A percentile compares a stretch with the other conserved stretches of the same genome.
Evolutionary conservation across 2,329 filamentous ascomycete species (phyloP).

Genomic region (Fusarium concolor): DNA sequence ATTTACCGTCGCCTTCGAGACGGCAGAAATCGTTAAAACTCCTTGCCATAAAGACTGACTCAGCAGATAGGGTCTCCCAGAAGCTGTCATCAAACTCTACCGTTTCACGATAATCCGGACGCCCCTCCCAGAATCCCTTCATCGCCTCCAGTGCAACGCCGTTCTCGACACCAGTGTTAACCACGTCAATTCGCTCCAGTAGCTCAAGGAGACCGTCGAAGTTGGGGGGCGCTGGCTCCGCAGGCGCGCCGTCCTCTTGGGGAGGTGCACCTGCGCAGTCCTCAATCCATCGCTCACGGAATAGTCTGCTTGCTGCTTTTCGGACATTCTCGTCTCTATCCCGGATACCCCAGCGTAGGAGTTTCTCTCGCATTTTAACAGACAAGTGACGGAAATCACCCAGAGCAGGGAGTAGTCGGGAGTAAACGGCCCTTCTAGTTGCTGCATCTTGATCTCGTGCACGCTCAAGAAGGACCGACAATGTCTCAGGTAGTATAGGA

Average conservation of each 20-base stretch:
- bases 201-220: conserved; percentile 90
- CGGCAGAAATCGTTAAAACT: conserved; percentile 96
- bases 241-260: conserved; percentile 67
- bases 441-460: conserved; percentile 88
- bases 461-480: conserved; percentile 89
- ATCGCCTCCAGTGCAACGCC: conserved; percentile 95
- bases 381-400: conserved; percentile 96
- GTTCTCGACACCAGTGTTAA: conserved; percentile 88
- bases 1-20: conserved; percentile 76
- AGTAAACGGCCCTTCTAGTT: conserved; percentile 87
- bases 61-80: conserved; percentile 84
- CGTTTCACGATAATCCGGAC: conserved; percentile 82
- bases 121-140: conserved; percentile 94
- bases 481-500: conserved; percentile 83
- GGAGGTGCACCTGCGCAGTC: conserved; percentile 81
- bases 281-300: conserved; percentile 97
- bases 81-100: conserved; percentile 79
- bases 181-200: conserved; percentile 91
- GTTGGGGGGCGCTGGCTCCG: conserved; percentile 71
- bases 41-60: conserved; percentile 89
- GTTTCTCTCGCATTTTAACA: conserved; percentile 92
- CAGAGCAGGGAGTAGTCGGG: conserved; percentile 84
- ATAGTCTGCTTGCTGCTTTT: conserved; percentile 89
- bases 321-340: conserved; percentile 95
- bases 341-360: conserved; percentile 92